Evolutionary conservation across 2,329 filamentous ascomycete species (phyloP).

Genomic region (Fusarium metavorans): DNA sequence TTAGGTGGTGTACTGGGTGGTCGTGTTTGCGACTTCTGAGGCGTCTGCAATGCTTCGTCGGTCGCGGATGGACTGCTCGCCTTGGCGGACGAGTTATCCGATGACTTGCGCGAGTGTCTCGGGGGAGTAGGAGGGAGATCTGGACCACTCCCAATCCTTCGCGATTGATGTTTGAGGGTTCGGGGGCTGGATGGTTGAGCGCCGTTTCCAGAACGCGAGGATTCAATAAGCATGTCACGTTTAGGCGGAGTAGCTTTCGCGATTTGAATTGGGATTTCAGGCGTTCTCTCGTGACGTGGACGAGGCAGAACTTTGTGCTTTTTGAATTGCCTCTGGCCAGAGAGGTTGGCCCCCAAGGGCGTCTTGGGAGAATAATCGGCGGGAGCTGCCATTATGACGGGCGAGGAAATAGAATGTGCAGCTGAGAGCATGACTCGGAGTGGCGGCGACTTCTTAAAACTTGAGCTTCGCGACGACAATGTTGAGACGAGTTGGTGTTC

Average conservation of each 20-base stretch:
- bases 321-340: slow-evolving; percentile 56
- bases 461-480: slow-evolving; percentile 40
- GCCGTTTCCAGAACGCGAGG: slow-evolving; percentile 40
- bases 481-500: slow-evolving; percentile 29
- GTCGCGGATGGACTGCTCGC: slow-evolving; percentile 57
- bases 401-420: slow-evolving; percentile 42
- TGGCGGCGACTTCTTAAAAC: slow-evolving; percentile 22
- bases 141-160: slow-evolving; percentile 58
- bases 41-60: slow-evolving; percentile 54
- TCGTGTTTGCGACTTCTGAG: slow-evolving; percentile 53
- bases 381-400: slow-evolving; percentile 50
- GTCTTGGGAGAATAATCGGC: slow-evolving; percentile 45
- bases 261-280: slow-evolving; percentile 40
- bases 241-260: slow-evolving; percentile 37
- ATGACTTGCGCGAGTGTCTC: slow-evolving; percentile 69
- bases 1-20: slow-evolving; percentile 72
- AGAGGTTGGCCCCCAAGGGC: slow-evolving; percentile 43
- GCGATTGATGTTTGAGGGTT: slow-evolving; percentile 56
- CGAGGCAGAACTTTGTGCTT: slow-evolving; percentile 60
- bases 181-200: slow-evolving; percentile 54
- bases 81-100: slow-evolving; percentile 60
- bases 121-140: slow-evolving; percentile 73
- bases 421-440: slow-evolving; percentile 45
- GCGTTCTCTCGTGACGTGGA: slow-evolving; percentile 45
- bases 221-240: slow-evolving; percentile 45